Evolutionary conservation across 176 grass and related monocot species (phyloP).

Genomic region (Typha latifolia): DNA sequence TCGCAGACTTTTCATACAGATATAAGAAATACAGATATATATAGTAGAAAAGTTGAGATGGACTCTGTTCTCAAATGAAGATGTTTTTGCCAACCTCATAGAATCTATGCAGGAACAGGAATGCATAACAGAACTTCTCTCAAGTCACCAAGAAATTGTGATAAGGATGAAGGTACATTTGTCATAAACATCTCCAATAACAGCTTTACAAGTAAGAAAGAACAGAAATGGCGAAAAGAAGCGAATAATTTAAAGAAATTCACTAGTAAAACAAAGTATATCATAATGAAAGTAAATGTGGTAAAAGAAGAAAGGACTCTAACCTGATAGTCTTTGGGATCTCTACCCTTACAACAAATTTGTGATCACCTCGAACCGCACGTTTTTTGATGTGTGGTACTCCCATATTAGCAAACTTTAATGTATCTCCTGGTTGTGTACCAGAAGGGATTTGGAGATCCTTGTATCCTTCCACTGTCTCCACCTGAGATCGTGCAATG

Average conservation of each 20-base stretch:
- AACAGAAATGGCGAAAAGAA: no score
- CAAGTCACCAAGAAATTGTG: background rate
- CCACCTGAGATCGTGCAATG: slow-evolving; percentile 36
- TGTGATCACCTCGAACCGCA: slow-evolving; percentile 64
- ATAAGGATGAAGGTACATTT: background rate
- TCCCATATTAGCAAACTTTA: slow-evolving; percentile 58
- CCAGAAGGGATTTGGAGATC: slow-evolving; percentile 73
- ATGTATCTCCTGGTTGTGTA: slow-evolving; percentile 67
- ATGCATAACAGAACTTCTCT: background rate
- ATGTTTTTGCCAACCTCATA: no score
- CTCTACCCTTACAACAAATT: slow-evolving; percentile 61
- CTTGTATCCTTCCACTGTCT: slow-evolving; percentile 67
- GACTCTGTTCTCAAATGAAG: no score
- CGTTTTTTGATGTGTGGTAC: slow-evolving; percentile 58
- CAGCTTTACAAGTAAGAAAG: no score
- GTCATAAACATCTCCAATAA: background rate
- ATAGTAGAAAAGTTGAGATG: no score
- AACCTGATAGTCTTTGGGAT: slow-evolving; percentile 84
- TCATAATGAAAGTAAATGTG: background rate
- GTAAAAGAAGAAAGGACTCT: background rate
- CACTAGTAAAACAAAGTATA: no score
- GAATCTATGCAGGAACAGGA: no score
- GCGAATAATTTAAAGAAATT: no score
- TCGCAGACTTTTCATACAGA: no score
- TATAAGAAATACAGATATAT: no score